Base-by-base conservation (phyloP, 768 basidiomycete genomes). In the Pisolithus orientalis region DNA sequence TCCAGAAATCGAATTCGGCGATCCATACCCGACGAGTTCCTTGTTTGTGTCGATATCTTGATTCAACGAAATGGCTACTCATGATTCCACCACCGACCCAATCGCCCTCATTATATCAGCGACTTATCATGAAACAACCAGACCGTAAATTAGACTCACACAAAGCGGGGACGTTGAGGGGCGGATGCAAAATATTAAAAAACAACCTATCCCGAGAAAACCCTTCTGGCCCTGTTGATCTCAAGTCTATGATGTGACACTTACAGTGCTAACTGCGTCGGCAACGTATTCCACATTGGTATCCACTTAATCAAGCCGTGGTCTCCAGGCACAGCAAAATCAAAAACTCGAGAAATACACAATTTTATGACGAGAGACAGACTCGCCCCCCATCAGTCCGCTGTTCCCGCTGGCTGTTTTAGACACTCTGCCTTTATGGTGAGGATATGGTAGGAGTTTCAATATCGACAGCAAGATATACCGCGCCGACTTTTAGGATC, bases 1-100 rank as follows among this genome's bases (percentile, higher is more conserved):
- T 2, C 94, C 94, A 2, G 94, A 82, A 0, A 88, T 72, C 4
- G 97, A 57, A 65, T 99, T 97, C 1, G 92, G 94, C 54, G 90
- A 85, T 8, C 95, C 95, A 64, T 99, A 95, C 0, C 80, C 91
- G 44, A 96, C 80, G 9, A 98, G 83, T 65, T 99, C 95, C 55
- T 85, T 85, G 67, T 98, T 85, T 0, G 94, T 94, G 57, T 96
- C 84, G 53, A 96, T 78, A 45, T 97, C 94, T 60, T 86, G 83
- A 57, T 88, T 80, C 28, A 99, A 75, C 13, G 93, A 95, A 13
- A 99, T 89, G 46, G 90, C 90, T 89, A 43, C 10, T 13, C 10
- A 10, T 11, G 31, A 10, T 31, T 31, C 31, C 31, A 32, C 31
- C 31, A 34, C 5, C 11, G 34, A 21, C 21, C 21, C 21, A 21